phyloP scores from a whole-genome alignment of 1,139 yeast genomes.

The Fermentozyma sake region DNA sequence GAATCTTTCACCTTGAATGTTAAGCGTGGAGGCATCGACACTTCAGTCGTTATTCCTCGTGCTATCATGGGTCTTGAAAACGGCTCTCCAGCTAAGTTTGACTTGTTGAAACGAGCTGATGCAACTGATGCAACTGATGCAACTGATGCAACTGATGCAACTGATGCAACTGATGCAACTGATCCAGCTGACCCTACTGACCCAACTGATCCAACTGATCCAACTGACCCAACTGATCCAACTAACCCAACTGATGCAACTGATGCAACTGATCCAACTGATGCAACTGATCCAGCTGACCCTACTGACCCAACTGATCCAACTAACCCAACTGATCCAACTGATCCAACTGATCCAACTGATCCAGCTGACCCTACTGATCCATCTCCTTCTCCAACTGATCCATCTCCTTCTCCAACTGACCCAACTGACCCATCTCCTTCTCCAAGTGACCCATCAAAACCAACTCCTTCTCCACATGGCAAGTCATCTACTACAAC shows the following conservation, averaged over 20 bases:
- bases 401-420: slow-evolving; percentile 8
- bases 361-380: too few species aligned
- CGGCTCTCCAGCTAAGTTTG: slow-evolving; percentile 17
- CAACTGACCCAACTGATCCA: too few species aligned
- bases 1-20: slow-evolving; percentile 25
- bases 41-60: slow-evolving; percentile 17
- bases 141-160: slow-evolving; percentile 14
- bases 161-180: slow-evolving; percentile 10
- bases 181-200: slow-evolving; percentile 17
- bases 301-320: too few species aligned
- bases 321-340: too few species aligned
- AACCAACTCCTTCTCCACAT: too few species aligned
- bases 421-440: slow-evolving; percentile 3
- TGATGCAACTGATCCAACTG: too few species aligned
- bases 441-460: slow-evolving; percentile 1
- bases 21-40: slow-evolving; percentile 18
- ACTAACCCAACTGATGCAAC: too few species aligned
- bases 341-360: too few species aligned
- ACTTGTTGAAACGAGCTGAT: slow-evolving; percentile 29
- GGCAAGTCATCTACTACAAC: too few species aligned
- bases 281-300: too few species aligned
- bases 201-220: slow-evolving; percentile 25
- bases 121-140: slow-evolving; percentile 18
- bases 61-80: slow-evolving; percentile 14
- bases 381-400: too few species aligned